Conservation (phyloP, 768 basidiomycete genomes). For the Suillus lakei region DNA sequence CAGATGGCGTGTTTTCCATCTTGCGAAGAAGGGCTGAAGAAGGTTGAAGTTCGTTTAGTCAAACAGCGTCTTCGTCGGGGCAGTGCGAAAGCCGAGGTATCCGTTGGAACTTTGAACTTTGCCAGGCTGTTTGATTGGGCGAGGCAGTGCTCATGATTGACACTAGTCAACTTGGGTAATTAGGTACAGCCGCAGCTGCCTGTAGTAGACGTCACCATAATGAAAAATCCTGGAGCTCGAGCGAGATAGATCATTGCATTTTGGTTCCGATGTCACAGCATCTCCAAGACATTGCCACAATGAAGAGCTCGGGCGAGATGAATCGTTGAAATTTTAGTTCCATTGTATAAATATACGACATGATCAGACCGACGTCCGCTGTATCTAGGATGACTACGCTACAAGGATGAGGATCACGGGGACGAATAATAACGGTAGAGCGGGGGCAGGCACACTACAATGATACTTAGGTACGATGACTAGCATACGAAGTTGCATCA, state of each 20-base stretch:
- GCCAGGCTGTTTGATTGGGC: neutral
- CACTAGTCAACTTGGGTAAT: neutral
- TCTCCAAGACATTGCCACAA: neutral
- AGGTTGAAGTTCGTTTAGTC: neutral
- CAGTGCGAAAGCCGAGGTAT: constrained; percentile 1
- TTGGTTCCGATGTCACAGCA: neutral
- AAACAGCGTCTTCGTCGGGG: constrained; percentile 8
- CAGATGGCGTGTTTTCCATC: neutral
- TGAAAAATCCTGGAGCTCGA: neutral
- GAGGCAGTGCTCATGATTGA: constrained; percentile 6
- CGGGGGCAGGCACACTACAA: constrained; percentile 6
- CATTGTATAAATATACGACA: constrained; percentile 34
- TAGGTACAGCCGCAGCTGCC: neutral
- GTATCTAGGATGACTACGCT: constrained; percentile 37
- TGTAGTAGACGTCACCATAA: neutral
- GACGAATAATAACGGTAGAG: constrained; percentile 10
- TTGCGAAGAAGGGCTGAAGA: neutral
- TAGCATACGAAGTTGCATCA: constrained; percentile 13
- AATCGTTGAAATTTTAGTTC: constrained; percentile 19
- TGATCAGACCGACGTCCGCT: constrained; percentile 23
- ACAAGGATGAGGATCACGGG: constrained; percentile 28
- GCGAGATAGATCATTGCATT: constrained; percentile 1
- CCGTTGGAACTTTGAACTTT: constrained; percentile 5
- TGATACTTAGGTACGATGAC: constrained; percentile 14
- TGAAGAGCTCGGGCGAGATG: neutral